These are phyloP conservation scores for Sabuloglossum arenarium DNA, from an alignment of 495 filamentous ascomycete genomes.

Conservation along the genomic window DNA sequence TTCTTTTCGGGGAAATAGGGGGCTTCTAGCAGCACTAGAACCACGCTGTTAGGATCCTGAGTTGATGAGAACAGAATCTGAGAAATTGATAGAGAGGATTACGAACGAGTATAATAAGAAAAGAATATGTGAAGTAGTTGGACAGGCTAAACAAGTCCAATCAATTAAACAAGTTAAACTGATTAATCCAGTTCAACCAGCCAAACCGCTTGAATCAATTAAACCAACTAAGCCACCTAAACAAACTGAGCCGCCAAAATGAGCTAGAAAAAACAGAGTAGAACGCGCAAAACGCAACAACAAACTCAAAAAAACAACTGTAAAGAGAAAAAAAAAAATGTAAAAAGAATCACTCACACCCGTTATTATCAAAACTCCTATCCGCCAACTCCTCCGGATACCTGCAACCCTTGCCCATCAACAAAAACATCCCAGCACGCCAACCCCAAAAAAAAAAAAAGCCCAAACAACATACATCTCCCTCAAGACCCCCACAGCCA, in stretches of 20 bases:
- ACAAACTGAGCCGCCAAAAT: neutral
- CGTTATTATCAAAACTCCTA: constrained; percentile 84
- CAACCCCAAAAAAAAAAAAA: neutral
- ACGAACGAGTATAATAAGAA: too few species aligned
- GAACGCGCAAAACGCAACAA: neutral
- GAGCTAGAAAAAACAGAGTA: neutral
- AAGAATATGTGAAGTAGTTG: too few species aligned
- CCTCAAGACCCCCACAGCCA: constrained; percentile 61
- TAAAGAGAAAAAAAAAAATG: neutral
- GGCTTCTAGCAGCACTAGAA: constrained; percentile 53
- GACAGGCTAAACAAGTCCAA: too few species aligned
- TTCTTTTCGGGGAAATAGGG: constrained; percentile 35
- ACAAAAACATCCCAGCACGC: neutral
- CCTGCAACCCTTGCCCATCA: constrained; percentile 21
- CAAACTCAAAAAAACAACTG: neutral
- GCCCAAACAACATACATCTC: constrained; percentile 40
- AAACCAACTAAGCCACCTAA: neutral
- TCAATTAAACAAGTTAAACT: too few species aligned
- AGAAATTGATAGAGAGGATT: neutral
- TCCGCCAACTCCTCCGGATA: constrained; percentile 83
- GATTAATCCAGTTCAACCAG: neutral
- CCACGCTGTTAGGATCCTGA: neutral
- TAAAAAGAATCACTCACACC: constrained; percentile 31
- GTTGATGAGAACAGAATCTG: neutral
- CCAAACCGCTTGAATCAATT: too few species aligned